Evolutionary conservation across 176 grass and related monocot genomes (phyloP).

Genomic region (Canna indica): DNA sequence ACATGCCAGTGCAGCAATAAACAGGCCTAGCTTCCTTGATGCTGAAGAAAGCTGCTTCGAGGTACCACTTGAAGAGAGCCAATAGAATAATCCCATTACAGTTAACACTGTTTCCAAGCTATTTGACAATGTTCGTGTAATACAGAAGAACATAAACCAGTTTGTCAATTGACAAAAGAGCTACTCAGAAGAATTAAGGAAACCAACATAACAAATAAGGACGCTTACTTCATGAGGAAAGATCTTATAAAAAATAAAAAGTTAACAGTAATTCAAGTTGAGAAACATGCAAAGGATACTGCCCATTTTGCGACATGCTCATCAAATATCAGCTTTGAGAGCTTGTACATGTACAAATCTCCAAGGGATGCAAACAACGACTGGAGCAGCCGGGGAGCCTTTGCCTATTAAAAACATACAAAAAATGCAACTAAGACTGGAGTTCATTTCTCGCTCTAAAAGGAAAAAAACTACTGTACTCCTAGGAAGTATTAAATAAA

Average conservation of each 20-base stretch:
- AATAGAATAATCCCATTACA: conserved; percentile 65
- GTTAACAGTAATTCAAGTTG: not conserved
- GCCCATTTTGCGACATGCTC: conserved; percentile 64
- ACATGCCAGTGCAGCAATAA: conserved; percentile 68
- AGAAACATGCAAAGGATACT: conserved; percentile 47
- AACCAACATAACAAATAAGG: not conserved
- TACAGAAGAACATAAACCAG: conserved; percentile 96
- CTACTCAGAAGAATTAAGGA: conserved; percentile 46
- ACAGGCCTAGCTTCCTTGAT: conserved; percentile 63
- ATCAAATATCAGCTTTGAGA: conserved; percentile 71
- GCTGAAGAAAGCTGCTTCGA: conserved; percentile 25
- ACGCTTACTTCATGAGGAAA: not conserved
- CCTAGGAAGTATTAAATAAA: not conserved
- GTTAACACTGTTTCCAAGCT: conserved; percentile 89
- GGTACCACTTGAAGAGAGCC: conserved; percentile 46
- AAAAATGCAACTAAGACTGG: not conserved
- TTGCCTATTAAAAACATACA: conserved; percentile 31
- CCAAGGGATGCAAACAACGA: conserved; percentile 64
- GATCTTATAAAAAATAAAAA: not conserved
- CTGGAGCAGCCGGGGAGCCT: conserved; percentile 71
- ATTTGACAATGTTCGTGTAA: conserved; percentile 74
- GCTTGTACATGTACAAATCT: conserved; percentile 75
- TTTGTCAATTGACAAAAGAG: conserved; percentile 72
- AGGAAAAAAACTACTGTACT: not conserved
- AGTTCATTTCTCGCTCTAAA: conserved; percentile 3